Base-by-base conservation (phyloP, 1,284 basidiomycete species). In the Moesziomyces parantarcticus region DNA sequence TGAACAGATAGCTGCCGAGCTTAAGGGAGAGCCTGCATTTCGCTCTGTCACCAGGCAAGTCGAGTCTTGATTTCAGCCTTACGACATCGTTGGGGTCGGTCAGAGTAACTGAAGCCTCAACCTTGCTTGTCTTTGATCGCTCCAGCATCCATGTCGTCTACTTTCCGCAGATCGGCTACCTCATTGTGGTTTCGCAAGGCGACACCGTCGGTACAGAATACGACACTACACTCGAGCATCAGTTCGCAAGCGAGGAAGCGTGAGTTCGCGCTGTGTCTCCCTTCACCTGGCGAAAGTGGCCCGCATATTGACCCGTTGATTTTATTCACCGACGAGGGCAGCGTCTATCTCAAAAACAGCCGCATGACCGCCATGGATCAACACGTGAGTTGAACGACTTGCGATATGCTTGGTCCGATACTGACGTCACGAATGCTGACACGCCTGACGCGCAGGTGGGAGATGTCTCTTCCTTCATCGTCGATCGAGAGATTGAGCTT, bases 101-200 rank as follows among this genome's bases (percentile, higher is more conserved):
- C 2, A 39, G 36, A 18, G 14, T 39, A 8, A 39, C 36, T 18
- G 5, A 16, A 6, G 23, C 14, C 45, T 46, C 29, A 21, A 22
- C 16, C 44, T 41, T n/a, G 25, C 40, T 3, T 34, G 21, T 23
- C 4, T 34, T 6, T 4, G 36, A 6, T 8, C 13, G 16, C 18
- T 18, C 9, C 47, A 73, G 70, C 4, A 22, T 73, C 4, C 42
- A 57, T 16, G 72, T 75, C 1, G 67, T 70, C 39, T 70, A 69
- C 53, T 75, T 75, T 22, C 72, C 72, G 3, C 72, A 75, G 43
- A 75, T 75, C 18, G 72, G 72, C 23, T 75, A 75, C 34, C 25
- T 75, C n/a, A 66, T 75, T n/a, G 49, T 50, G 14, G 57, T 70
- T 8, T 59, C 66, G 4, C 40, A 16, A 7, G 67, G 58, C 6